phyloP scores from a whole-genome alignment of 2,329 filamentous ascomycete genomes.

The Anisogramma anomala region DNA sequence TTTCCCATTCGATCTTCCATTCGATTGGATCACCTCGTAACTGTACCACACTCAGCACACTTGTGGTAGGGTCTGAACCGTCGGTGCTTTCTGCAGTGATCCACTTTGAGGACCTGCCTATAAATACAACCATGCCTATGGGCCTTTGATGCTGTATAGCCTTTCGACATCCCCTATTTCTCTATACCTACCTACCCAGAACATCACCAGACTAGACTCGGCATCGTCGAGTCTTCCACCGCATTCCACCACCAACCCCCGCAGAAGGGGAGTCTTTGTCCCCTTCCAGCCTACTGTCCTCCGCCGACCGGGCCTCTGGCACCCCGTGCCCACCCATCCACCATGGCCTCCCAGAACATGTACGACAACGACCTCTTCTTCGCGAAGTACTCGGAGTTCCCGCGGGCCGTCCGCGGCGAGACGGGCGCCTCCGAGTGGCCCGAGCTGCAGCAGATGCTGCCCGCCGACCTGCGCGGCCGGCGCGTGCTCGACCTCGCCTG shows the following conservation, averaged over 20 bases:
- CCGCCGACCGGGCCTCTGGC: not conserved
- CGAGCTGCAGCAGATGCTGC: slow-evolving; percentile 28
- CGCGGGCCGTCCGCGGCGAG: slow-evolving; percentile 29
- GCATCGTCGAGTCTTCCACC: too few species aligned
- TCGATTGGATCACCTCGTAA: not conserved
- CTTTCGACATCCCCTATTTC: too few species aligned
- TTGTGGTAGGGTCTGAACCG: too few species aligned
- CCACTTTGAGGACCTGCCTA: not conserved
- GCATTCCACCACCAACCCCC: not conserved
- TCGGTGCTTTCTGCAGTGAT: not conserved
- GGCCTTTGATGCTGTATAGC: too few species aligned
- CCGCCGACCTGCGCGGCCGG: slow-evolving; percentile 19
- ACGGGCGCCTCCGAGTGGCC: slow-evolving; percentile 33
- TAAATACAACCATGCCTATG: too few species aligned
- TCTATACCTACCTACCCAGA: too few species aligned
- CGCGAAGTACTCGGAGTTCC: slow-evolving; percentile 30
- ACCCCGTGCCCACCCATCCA: not conserved
- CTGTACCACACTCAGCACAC: not conserved
- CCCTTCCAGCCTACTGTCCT: too few species aligned
- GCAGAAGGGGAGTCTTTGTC: too few species aligned
- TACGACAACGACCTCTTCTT: slow-evolving; percentile 33
- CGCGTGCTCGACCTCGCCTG: slow-evolving; percentile 34
- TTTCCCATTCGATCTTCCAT: too few species aligned
- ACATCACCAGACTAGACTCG: too few species aligned
- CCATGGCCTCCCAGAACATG: slow-evolving; percentile 25